A percentile compares a stretch with the other conserved stretches of the same genome.
Evolutionary conservation across 2,329 filamentous ascomycete genomes (phyloP).

Genomic region (Penicillium janthinellum): DNA sequence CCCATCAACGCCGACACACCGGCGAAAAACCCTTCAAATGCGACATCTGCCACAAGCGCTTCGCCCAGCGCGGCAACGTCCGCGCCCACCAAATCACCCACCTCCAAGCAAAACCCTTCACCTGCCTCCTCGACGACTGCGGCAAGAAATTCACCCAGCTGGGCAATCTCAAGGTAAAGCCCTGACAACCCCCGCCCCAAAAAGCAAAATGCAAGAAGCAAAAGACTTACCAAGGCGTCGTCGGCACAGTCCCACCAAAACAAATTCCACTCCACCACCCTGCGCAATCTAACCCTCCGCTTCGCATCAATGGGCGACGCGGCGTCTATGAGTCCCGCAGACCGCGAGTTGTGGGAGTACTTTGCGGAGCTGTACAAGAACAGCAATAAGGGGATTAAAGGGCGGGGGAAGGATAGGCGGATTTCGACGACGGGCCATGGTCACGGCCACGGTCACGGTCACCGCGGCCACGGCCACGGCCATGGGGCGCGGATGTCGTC

Average conservation of each 20-base stretch:
- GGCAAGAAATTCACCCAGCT: conserved; percentile 86
- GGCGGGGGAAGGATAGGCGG: conserved; percentile 77
- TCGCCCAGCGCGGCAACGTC: conserved; percentile 84
- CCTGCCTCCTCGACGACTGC: conserved; percentile 80
- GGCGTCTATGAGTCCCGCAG: conserved; percentile 66
- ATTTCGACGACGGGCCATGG: conserved; percentile 35
- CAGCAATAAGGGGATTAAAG: conserved; percentile 97
- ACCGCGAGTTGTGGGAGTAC: conserved; percentile 80
- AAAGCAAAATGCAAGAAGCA: neutral
- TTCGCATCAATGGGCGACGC: conserved; percentile 66
- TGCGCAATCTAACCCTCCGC: conserved; percentile 68
- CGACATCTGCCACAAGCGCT: conserved; percentile 75
- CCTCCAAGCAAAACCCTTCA: conserved; percentile 73
- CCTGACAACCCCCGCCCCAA: neutral
- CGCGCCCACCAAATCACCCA: conserved; percentile 82
- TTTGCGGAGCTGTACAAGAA: conserved; percentile 92
- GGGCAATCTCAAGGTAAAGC: conserved; percentile 80
- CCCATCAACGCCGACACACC: conserved; percentile 83
- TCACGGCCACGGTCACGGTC: neutral
- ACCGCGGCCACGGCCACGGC: conserved; percentile 10
- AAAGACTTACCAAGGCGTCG: neutral
- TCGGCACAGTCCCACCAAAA: conserved; percentile 77
- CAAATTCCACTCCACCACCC: conserved; percentile 80
- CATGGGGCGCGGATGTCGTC: conserved; percentile 17
- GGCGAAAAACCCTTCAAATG: conserved; percentile 84